Conservation (phyloP, 169 alveolate genomes). For the Babesia gibsoni region DNA sequence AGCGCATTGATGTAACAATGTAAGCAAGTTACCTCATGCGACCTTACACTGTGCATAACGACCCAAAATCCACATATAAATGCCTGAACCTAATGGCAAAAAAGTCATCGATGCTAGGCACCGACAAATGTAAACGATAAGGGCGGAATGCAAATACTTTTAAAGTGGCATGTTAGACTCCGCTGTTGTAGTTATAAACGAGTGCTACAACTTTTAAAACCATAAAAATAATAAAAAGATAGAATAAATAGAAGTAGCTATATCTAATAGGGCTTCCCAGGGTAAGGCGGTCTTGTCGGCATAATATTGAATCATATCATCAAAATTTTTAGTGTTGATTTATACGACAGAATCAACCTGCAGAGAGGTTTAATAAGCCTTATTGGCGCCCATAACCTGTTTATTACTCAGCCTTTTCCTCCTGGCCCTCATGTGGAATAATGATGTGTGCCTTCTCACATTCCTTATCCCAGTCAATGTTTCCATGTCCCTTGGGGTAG, state of each 20-base stretch:
- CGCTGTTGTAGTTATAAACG: no score
- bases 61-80: no score
- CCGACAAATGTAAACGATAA: no score
- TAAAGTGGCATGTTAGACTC: no score
- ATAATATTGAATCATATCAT: not conserved
- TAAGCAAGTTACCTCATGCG: no score
- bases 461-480: slow-evolving; percentile 81
- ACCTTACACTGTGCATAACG: no score
- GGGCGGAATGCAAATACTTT: no score
- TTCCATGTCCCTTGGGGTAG: slow-evolving; percentile 72
- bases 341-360: not conserved
- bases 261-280: not conserved
- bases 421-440: slow-evolving; percentile 6
- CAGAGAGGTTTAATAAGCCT: not conserved
- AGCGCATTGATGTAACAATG: not conserved
- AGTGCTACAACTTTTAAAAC: not conserved
- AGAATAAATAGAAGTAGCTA: not conserved
- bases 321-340: not conserved
- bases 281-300: not conserved
- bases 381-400: not conserved
- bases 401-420: not conserved
- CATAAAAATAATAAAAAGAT: not conserved
- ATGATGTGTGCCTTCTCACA: slow-evolving; percentile 61
- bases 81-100: no score
- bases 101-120: no score